Conservation (phyloP, 371 early-diverging fungal species). For the Mortierella sp. region DNA sequence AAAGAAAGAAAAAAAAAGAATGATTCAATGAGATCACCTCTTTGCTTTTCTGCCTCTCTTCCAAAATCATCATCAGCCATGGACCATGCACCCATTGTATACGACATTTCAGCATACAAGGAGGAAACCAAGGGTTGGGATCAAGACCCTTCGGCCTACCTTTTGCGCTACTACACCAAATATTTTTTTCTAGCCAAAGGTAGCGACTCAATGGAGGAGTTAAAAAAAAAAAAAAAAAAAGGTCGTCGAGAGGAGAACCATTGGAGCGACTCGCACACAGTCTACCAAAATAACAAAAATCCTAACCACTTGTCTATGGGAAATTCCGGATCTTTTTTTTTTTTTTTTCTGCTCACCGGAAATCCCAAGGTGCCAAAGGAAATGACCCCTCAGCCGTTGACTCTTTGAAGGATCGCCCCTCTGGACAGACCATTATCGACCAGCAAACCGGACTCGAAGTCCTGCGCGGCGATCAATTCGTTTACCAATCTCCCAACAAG, state of each 20-base stretch:
- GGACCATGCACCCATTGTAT: slow-evolving; percentile 48
- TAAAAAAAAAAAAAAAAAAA: background rate
- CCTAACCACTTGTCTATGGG: no score
- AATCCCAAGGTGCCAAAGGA: no score
- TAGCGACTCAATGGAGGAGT: slow-evolving; percentile 1
- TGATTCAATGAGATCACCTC: background rate
- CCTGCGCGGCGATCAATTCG: slow-evolving; percentile 41
- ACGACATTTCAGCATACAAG: slow-evolving; percentile 38
- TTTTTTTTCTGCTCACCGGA: no score
- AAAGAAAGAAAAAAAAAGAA: no score
- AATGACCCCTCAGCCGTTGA: no score
- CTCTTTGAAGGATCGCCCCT: background rate
- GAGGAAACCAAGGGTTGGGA: slow-evolving; percentile 38
- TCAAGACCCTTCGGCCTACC: slow-evolving; percentile 37
- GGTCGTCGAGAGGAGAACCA: no score
- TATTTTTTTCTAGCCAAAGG: slow-evolving; percentile 32
- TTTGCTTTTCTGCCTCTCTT: background rate
- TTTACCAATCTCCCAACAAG: slow-evolving; percentile 52
- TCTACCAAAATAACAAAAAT: no score
- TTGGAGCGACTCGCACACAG: no score
- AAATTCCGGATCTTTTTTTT: no score
- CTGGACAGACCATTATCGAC: slow-evolving; percentile 23
- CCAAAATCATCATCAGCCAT: slow-evolving; percentile 5
- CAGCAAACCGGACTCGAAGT: slow-evolving; percentile 21
- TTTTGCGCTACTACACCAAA: slow-evolving; percentile 42